phyloP scores from a whole-genome alignment of 495 filamentous ascomycete genomes.

The Trichodelitschia bisporula region DNA sequence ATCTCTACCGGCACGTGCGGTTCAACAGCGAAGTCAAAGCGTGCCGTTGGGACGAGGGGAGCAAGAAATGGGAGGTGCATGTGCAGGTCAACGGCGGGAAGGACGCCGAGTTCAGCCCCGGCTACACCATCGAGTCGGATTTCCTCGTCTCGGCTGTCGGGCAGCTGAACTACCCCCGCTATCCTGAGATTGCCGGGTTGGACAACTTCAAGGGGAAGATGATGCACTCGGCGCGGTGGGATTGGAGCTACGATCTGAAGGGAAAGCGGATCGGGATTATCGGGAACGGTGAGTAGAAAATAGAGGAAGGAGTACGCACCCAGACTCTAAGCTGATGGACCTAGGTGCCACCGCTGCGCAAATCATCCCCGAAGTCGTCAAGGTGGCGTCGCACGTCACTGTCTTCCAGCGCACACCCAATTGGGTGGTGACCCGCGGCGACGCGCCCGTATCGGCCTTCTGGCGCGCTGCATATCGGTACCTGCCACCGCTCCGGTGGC shows the following conservation, averaged over 20 bases:
- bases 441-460: conserved; percentile 18
- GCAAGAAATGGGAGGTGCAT: conserved; percentile 27
- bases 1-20: conserved; percentile 29
- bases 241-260: conserved; percentile 27
- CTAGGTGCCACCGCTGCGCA: conserved; percentile 49
- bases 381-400: conserved; percentile 26
- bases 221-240: conserved; percentile 25
- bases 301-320: too few species aligned
- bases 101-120: conserved; percentile 19
- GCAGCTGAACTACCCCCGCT: conserved; percentile 32
- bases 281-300: conserved; percentile 15
- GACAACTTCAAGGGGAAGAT: conserved; percentile 26
- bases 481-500: conserved; percentile 21
- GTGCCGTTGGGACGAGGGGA: conserved; percentile 29
- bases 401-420: conserved; percentile 46
- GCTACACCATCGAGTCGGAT: conserved; percentile 25
- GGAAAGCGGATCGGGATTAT: conserved; percentile 24
- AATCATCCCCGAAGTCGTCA: conserved; percentile 39
- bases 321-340: not conserved
- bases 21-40: conserved; percentile 26
- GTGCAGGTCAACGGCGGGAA: conserved; percentile 21
- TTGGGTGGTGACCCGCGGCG: conserved; percentile 30
- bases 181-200: conserved; percentile 32
- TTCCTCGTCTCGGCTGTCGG: conserved; percentile 41
- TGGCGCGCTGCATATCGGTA: conserved; percentile 18